Evolutionary conservation across 768 basidiomycete species (phyloP), one percentile per base, ranked within the genome.

Genomic region (Infundibulicybe gibba): DNA sequence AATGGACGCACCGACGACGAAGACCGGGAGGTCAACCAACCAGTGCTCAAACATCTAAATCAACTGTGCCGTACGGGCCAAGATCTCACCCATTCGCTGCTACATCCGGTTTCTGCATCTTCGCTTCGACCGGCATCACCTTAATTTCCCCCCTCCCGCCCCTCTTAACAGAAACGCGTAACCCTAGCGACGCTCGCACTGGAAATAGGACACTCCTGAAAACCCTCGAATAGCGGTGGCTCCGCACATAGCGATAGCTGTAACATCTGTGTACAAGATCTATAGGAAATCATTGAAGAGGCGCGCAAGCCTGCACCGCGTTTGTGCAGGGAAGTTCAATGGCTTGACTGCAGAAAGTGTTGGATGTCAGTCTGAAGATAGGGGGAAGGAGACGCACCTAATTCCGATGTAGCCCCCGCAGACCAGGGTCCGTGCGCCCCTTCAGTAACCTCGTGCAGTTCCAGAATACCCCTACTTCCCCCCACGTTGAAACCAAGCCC

Each of bases 121-220:
- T 97, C 50, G 97, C 94, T 0, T 93, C 94, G 1, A 97, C 93
- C 79, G 85, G 85, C 31, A 77, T 70, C n/a, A n/a, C n/a, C n/a
- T n/a, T n/a, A n/a, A n/a, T n/a, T n/a, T n/a, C n/a, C n/a, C n/a
- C n/a, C n/a, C n/a, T n/a, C n/a, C n/a, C n/a, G 30, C 69, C 74
- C 45, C 58, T 93, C 87, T 30, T 74, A 66, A 30, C 67, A 55
- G 56, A 94, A 85, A 4, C 93, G 88, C 6, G 74, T 64, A 4
- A 77, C 71, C 32, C 94, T n/a, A n/a, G n/a, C n/a, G n/a, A n/a
- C n/a, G n/a, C n/a, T n/a, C n/a, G n/a, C n/a, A n/a, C n/a, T n/a
- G n/a, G n/a, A n/a, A n/a, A n/a, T n/a, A n/a, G n/a, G n/a, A n/a
- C n/a, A n/a, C n/a, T n/a, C n/a, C n/a, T n/a, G n/a, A n/a, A n/a